phyloP scores from a whole-genome alignment of 2,329 filamentous ascomycete genomes.

The Aspergillus cejpii region DNA sequence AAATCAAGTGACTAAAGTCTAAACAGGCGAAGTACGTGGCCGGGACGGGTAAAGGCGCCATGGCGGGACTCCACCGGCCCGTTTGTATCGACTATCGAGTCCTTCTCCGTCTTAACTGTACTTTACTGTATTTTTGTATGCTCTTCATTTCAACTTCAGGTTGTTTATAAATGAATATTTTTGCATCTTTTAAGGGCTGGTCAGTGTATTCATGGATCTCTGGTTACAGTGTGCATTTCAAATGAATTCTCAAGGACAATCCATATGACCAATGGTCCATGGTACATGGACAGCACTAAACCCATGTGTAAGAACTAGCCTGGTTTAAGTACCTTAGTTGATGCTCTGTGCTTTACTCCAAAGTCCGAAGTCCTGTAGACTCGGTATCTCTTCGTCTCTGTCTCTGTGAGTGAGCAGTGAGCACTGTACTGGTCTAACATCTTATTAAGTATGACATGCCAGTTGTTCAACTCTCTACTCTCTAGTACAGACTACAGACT shows the following conservation, averaged over 20 bases:
- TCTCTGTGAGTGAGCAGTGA: background rate
- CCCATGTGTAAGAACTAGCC: constrained; percentile 7
- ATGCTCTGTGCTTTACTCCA: constrained; percentile 13
- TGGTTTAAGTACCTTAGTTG: constrained; percentile 14
- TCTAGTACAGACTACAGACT: too few relatives aligned
- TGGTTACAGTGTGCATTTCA: too few relatives aligned
- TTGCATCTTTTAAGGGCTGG: too few relatives aligned
- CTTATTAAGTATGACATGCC: background rate
- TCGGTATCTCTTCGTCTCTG: too few relatives aligned
- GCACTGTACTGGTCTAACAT: background rate
- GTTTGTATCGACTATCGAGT: constrained; percentile 13
- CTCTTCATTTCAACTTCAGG: too few relatives aligned
- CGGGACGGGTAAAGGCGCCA: constrained; percentile 26
- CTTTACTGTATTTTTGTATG: too few relatives aligned
- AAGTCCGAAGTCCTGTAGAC: too few relatives aligned
- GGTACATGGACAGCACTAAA: constrained; percentile 5
- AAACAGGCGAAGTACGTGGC: constrained; percentile 1
- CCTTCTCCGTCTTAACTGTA: constrained; percentile 13
- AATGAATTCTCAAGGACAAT: background rate
- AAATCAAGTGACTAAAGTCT: background rate
- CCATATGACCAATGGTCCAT: constrained; percentile 10
- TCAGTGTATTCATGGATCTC: too few relatives aligned
- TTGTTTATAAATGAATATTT: too few relatives aligned
- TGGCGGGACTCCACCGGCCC: constrained; percentile 20
- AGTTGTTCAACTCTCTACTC: too few relatives aligned